Conservation (phyloP, 2,329 filamentous ascomycete species). For the Penicillium digitatum region DNA sequence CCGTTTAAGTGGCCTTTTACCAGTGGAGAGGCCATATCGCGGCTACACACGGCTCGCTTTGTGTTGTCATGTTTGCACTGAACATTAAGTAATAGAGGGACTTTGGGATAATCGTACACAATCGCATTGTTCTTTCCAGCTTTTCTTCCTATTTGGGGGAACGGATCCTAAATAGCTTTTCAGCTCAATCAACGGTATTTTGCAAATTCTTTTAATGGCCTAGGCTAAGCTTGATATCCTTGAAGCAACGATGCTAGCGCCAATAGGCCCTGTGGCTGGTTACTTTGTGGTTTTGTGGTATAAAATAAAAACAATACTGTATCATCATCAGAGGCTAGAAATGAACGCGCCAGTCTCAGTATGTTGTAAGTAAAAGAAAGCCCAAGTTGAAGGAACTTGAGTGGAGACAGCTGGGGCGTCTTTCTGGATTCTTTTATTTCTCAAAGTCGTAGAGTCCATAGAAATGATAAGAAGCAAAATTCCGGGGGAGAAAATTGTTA, state of each 20-base stretch:
- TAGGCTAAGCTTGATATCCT: background rate
- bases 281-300: no score
- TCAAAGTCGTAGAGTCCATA: no score
- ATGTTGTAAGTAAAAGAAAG: no score
- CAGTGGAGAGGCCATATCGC: background rate
- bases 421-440: no score
- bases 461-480: no score
- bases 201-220: background rate
- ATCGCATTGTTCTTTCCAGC: background rate
- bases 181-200: background rate
- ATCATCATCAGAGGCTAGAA: no score
- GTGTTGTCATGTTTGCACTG: conserved; percentile 15
- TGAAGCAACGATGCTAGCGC: background rate
- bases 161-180: background rate
- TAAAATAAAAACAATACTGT: background rate
- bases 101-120: background rate
- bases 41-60: conserved; percentile 11
- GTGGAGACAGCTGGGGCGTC: no score
- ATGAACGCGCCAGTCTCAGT: no score
- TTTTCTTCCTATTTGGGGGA: background rate
- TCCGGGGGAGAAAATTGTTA: no score
- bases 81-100: background rate
- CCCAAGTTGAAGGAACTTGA: no score
- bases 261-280: background rate
- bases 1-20: conserved; percentile 5